These are phyloP conservation scores for Tetrastigma voinierianum DNA, from an alignment of 164 flowering plant species.

Conservation along the genomic window DNA sequence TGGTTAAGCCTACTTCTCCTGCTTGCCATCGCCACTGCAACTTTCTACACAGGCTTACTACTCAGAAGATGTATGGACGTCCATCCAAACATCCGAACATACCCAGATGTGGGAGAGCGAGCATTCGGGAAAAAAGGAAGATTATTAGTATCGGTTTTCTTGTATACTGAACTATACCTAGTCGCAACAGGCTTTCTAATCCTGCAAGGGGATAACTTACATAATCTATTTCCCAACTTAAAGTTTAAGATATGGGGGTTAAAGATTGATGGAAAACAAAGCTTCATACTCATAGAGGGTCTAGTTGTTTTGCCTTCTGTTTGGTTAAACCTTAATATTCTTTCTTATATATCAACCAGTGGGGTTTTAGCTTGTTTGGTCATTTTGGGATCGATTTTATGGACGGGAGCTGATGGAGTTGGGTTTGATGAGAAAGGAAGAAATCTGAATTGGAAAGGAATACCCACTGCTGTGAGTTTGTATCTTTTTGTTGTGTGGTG, in stretches of 20 bases:
- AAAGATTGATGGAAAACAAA: constrained; percentile 6
- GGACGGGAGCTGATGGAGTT: constrained; percentile 46
- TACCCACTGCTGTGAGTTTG: constrained; percentile 47
- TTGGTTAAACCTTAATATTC: constrained; percentile 40
- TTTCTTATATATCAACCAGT: constrained; percentile 35
- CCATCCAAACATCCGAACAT: constrained; percentile 9
- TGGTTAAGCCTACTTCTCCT: too few species aligned
- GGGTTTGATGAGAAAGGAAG: constrained; percentile 47
- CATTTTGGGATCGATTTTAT: constrained; percentile 33
- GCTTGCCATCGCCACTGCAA: too few species aligned
- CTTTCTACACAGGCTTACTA: constrained; percentile 15
- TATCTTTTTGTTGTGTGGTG: constrained; percentile 32
- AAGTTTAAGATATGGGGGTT: constrained; percentile 4
- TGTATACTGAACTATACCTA: too few species aligned
- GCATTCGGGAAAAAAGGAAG: neutral
- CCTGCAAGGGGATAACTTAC: constrained; percentile 18
- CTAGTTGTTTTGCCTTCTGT: constrained; percentile 46
- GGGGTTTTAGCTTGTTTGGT: constrained; percentile 50
- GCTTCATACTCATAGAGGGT: constrained; percentile 7
- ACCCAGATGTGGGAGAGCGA: constrained; percentile 15
- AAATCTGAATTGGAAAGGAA: constrained; percentile 33
- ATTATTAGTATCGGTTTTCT: neutral
- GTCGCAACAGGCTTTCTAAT: constrained; percentile 10
- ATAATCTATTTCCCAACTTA: constrained; percentile 15
- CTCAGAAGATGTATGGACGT: constrained; percentile 13